These are phyloP conservation scores for Sclerotinia minor DNA, from an alignment of 2,329 filamentous ascomycete species.

Conservation along the genomic window DNA sequence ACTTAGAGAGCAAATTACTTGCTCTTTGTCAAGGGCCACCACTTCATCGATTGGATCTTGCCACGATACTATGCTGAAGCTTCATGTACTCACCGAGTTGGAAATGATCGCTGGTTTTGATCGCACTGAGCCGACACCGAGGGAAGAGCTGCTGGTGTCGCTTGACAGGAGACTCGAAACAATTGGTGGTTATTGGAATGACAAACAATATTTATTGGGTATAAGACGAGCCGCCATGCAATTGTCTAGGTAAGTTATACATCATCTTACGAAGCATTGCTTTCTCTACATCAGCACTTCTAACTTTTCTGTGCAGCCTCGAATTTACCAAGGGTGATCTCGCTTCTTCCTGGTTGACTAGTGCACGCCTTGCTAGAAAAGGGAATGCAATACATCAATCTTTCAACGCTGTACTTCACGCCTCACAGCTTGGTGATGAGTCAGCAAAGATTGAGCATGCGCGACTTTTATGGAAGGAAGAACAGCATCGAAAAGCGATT, in stretches of 20 bases:
- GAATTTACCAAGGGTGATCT: constrained; percentile 71
- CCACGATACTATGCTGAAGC: constrained; percentile 79
- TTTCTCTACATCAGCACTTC: constrained; percentile 22
- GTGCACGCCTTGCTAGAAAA: constrained; percentile 83
- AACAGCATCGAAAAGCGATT: constrained; percentile 91
- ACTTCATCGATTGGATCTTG: constrained; percentile 81
- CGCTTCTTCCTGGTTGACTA: constrained; percentile 81
- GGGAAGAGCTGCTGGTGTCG: constrained; percentile 50
- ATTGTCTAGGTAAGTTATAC: constrained; percentile 59
- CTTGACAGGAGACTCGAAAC: constrained; percentile 81
- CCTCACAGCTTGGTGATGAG: constrained; percentile 78
- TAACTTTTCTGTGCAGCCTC: constrained; percentile 41
- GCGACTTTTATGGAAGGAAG: constrained; percentile 87
- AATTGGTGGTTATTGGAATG: constrained; percentile 81
- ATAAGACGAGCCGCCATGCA: constrained; percentile 87
- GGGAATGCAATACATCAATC: constrained; percentile 80
- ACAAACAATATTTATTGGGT: constrained; percentile 92
- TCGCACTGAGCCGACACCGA: constrained; percentile 38
- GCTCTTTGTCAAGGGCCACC: constrained; percentile 71
- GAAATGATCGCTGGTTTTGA: constrained; percentile 66
- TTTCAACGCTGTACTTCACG: constrained; percentile 90
- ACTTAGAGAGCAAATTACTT: constrained; percentile 69
- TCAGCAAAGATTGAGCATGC: constrained; percentile 94
- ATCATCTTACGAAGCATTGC: background rate
- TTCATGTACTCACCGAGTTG: constrained; percentile 85